Evolutionary conservation across 164 flowering plant genomes (phyloP).

Genomic region (Aristolochia fimbriata): DNA sequence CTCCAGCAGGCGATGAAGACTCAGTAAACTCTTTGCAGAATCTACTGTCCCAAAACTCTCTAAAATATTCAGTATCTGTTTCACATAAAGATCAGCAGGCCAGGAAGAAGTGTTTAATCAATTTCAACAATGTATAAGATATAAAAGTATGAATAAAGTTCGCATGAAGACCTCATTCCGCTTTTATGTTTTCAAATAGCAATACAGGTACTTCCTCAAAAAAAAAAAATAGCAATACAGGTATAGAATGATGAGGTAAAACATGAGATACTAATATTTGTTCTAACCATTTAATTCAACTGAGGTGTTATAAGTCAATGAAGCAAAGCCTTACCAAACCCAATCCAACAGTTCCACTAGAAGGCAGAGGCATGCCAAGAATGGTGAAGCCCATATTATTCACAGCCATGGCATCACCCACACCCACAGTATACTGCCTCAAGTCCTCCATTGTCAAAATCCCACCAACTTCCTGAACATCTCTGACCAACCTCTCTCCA

Average conservation of each 20-base stretch:
- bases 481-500: constrained; percentile 65
- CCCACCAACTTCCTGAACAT: constrained; percentile 77
- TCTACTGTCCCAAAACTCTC: constrained; percentile 43
- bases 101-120: background rate
- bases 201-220: too few relatives aligned
- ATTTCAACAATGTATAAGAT: background rate
- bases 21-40: constrained; percentile 49
- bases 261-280: too few relatives aligned
- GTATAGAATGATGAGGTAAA: too few relatives aligned
- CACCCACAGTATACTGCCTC: constrained; percentile 53
- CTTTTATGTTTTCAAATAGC: too few relatives aligned
- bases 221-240: too few relatives aligned
- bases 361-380: constrained; percentile 95
- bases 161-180: too few relatives aligned
- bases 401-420: constrained; percentile 47
- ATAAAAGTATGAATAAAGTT: background rate
- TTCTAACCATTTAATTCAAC: background rate
- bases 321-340: constrained; percentile 41
- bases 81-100: background rate
- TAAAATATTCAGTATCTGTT: constrained; percentile 72
- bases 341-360: constrained; percentile 85
- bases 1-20: constrained; percentile 78
- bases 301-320: background rate
- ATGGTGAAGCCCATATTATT: constrained; percentile 64
- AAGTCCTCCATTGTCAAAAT: constrained; percentile 88